Evolutionary conservation across 1,284 basidiomycete genomes (phyloP).

Genomic region (Fomitiporia mediterranea): DNA sequence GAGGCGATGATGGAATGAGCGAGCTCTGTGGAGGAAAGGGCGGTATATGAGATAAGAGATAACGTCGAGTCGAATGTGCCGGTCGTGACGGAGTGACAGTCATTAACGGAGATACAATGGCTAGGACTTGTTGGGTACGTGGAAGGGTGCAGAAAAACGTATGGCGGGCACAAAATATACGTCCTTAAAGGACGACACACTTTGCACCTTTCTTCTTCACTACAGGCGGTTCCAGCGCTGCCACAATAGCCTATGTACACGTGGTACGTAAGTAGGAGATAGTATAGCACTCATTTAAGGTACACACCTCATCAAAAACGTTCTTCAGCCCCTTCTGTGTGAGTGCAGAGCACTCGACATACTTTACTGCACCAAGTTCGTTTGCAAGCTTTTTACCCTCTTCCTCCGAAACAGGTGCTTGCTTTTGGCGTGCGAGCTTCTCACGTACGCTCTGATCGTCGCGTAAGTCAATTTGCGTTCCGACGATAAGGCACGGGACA

Average conservation of each 20-base stretch:
- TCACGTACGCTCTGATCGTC: constrained; percentile 92
- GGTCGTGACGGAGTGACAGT: constrained; percentile 15
- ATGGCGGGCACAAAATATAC: background rate
- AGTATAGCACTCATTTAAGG: constrained; percentile 17
- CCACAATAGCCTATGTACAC: constrained; percentile 83
- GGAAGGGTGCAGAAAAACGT: background rate
- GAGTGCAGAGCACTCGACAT: constrained; percentile 97
- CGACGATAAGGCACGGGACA: constrained; percentile 97
- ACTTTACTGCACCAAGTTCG: constrained; percentile 97
- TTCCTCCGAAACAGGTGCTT: constrained; percentile 85
- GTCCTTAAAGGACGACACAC: constrained; percentile 77
- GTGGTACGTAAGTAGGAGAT: constrained; percentile 18
- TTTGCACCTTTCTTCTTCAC: constrained; percentile 71
- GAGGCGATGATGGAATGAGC: constrained; percentile 9
- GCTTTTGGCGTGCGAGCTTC: constrained; percentile 95
- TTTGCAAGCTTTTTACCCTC: constrained; percentile 91
- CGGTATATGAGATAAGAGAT: constrained; percentile 20
- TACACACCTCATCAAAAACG: constrained; percentile 95
- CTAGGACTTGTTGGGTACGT: background rate
- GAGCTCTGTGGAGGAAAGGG: background rate
- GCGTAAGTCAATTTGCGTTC: constrained; percentile 96
- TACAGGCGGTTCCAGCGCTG: constrained; percentile 94
- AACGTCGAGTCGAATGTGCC: constrained; percentile 20
- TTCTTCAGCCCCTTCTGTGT: constrained; percentile 99
- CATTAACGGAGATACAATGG: constrained; percentile 9